Conservation (phyloP, 2,329 filamentous ascomycete species). For the Aureobasidium sp. region DNA sequence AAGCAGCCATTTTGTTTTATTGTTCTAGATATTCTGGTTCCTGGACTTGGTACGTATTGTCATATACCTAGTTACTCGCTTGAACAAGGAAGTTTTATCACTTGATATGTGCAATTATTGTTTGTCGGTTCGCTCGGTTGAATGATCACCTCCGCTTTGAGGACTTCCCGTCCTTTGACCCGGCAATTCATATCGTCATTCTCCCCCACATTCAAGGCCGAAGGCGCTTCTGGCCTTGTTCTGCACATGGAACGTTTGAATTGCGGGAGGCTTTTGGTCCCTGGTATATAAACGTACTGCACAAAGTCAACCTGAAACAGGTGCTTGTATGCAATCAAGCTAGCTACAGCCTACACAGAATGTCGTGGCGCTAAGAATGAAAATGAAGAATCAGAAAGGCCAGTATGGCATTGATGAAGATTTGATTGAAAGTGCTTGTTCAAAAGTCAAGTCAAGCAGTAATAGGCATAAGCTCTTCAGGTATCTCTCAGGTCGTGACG, state of each 20-base stretch:
- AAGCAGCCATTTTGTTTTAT: constrained; percentile 7
- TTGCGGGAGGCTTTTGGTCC: neutral
- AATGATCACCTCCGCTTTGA: neutral
- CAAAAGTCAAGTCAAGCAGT: constrained; percentile 5
- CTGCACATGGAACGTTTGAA: neutral
- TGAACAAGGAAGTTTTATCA: neutral
- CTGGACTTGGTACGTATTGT: neutral
- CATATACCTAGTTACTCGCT: neutral
- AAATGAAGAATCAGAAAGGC: neutral
- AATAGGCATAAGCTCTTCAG: constrained; percentile 7
- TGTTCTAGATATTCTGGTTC: neutral
- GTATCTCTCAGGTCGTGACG: constrained; percentile 11
- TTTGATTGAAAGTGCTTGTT: neutral
- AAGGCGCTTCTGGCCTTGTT: neutral
- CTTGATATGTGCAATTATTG: neutral
- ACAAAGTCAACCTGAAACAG: neutral
- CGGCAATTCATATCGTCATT: neutral
- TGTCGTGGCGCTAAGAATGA: neutral
- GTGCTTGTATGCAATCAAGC: neutral
- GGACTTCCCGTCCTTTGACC: neutral
- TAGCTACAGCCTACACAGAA: neutral
- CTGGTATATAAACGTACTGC: neutral
- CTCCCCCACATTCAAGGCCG: neutral
- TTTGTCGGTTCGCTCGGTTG: neutral
- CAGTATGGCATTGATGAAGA: neutral